Evolutionary conservation across 2,329 filamentous ascomycete species (phyloP).

Genomic region (Paraphoma chrysanthemicola): DNA sequence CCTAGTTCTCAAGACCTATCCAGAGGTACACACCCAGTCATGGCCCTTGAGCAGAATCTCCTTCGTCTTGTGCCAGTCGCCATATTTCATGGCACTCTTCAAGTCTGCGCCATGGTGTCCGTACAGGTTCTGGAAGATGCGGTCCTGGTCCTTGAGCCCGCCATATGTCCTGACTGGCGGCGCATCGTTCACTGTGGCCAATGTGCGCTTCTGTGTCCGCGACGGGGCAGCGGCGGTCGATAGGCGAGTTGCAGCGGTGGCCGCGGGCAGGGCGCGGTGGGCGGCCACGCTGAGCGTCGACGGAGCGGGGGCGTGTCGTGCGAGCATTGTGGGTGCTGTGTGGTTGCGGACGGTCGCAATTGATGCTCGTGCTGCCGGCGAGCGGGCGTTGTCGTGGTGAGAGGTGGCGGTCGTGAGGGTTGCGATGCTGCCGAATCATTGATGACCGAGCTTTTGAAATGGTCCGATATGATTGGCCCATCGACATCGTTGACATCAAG

Average conservation of each 20-base stretch:
- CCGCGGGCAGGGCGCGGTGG: conserved; percentile 51
- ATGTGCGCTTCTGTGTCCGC: conserved; percentile 67
- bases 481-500: conserved; percentile 25
- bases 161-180: conserved; percentile 74
- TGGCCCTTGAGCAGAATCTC: conserved; percentile 97
- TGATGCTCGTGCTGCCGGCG: conserved; percentile 42
- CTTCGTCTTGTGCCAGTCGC: conserved; percentile 99
- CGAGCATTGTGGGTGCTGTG: conserved; percentile 47
- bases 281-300: conserved; percentile 50
- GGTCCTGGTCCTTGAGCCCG: conserved; percentile 92
- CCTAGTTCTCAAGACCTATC: background rate
- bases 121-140: conserved; percentile 99
- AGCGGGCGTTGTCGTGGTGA: conserved; percentile 34
- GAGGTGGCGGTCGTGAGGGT: conserved; percentile 41
- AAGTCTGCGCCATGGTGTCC: conserved; percentile 89
- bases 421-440: conserved; percentile 13
- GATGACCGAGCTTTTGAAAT: conserved; percentile 23
- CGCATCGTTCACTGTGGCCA: conserved; percentile 64
- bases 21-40: conserved; percentile 73
- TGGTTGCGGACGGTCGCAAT: conserved; percentile 43
- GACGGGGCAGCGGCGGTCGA: conserved; percentile 50
- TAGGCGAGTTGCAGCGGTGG: conserved; percentile 46
- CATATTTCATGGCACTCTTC: conserved; percentile 95
- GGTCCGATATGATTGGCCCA: conserved; percentile 27
- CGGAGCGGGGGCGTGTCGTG: conserved; percentile 48